phyloP scores from a whole-genome alignment of 106 monocot genomes.

The Acanthochlamys bracteata region DNA sequence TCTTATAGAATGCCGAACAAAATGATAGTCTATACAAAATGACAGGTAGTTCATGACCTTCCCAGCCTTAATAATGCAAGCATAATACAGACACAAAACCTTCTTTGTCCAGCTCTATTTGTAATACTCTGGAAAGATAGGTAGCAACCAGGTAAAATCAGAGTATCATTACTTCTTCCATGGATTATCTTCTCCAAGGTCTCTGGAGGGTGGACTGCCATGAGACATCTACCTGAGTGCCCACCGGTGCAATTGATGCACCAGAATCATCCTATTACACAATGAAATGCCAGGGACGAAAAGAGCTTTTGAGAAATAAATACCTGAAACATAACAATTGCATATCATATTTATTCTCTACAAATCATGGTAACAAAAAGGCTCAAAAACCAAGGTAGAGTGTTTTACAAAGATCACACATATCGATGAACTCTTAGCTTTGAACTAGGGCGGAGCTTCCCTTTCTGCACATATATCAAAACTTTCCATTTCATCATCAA shows the following conservation, averaged over 20 bases:
- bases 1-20: too few species aligned
- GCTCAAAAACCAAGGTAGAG: too few species aligned
- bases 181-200: constrained; percentile 58
- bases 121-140: not conserved
- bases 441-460: too few species aligned
- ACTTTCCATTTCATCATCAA: too few species aligned
- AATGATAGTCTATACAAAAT: too few species aligned
- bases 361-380: too few species aligned
- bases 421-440: too few species aligned
- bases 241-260: constrained; percentile 26
- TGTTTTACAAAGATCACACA: too few species aligned
- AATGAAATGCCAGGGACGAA: constrained; percentile 69
- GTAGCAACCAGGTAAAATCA: not conserved
- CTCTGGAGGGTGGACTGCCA: constrained; percentile 67
- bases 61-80: too few species aligned
- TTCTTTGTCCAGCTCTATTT: not conserved
- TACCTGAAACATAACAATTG: constrained; percentile 25
- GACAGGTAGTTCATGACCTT: too few species aligned
- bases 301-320: constrained; percentile 68
- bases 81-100: not conserved
- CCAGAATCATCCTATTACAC: constrained; percentile 41
- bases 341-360: too few species aligned
- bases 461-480: too few species aligned
- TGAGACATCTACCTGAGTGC: constrained; percentile 38
- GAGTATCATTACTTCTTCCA: constrained; percentile 32